Evolutionary conservation across 1,284 basidiomycete genomes (phyloP), one percentile per base, ranked within the genome.

Genomic region (Coniferiporia weirii): DNA sequence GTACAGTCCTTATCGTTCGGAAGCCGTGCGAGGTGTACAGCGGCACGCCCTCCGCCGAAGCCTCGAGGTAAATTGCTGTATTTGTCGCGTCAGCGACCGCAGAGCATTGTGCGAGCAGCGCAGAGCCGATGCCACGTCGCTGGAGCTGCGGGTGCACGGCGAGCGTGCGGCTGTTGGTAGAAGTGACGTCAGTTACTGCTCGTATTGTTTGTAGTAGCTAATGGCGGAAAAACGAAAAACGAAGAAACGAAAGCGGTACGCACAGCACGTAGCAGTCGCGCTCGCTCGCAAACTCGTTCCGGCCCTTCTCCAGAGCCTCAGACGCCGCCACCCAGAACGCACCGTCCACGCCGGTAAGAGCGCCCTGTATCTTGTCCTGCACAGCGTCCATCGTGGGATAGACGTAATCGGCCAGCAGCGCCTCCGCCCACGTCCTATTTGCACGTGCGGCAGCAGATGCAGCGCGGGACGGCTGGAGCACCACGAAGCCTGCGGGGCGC

Each of bases 381-480:
- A 61, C 44, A 15, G 15, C 48, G 12, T 56, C 50, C 19, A 61
- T 38, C 4, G 54, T 20, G 22, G 59, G 59, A 19, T 52, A 53
- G 10, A 61, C 59, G 22, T 55, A 46, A n/a, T 61, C 59, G 13
- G n/a, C 50, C 48, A 61, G 35, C 22, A 57, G 17, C 12, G 54
- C 43, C 13, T 56, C 49, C 17, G 32, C 52, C 54, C 38, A 53
- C 22, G 40, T 52, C 22, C 50, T 44, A 9, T n/a, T 40, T 32
- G 34, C 38, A 1, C 54, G 48, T 9, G 20, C 22, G 15, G 17
- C 35, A 15, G 56, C 40, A n/a, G 51, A 9, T 8, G 51, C 38
- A 20, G 17, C 34, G 1, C 44, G 46, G 7, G 59, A 49, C n/a
- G 50, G 54, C 1, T 12, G 35, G 7, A 61, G 36, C 54, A 40